Base-by-base conservation (phyloP, 495 filamentous ascomycete genomes). In the Penicillium crystallinum region DNA sequence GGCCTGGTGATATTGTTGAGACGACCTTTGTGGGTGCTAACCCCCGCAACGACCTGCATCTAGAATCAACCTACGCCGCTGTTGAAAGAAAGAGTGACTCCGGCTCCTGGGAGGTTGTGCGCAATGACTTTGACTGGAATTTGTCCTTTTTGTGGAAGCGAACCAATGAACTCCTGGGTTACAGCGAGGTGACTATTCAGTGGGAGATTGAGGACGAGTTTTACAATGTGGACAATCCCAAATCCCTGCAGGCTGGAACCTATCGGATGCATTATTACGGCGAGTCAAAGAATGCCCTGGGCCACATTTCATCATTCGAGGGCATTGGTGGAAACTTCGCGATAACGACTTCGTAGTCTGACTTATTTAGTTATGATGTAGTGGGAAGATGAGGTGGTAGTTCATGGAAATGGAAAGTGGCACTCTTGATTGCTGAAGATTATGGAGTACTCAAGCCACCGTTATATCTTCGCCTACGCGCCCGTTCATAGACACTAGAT, bases 181-280 rank as follows among this genome's bases (percentile, higher is more conserved):
- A 84, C 27, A 96, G 90, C 62, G 83, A 92, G 66, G 93, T 89
- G 25, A 81, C 75, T 8, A 73, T 96, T 42, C 75, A 76, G 37
- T 97, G 92, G 92, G 83, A 91, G 67, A 86, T 85, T 44, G 84
- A 82, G 58, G 78, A 81, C 41, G 70, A 69, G 12, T 76, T 66
- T 43, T 75, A 77, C 48, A 62, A 54, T 31, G 56, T 67, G n/a
- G 74, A 62, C 21, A 59, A 69, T 38, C 62, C 72, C n/a, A 59
- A 38, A 8, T 45, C 69, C 4, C 65, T 80, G 17, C 65, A 71
- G 56, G 66, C 69, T 36, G 92, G 90, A 14, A 75, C 75, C 57
- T 97, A 95, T 73, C 76, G 91, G 23, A 70, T 97, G 48, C 79
- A 78, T 70, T 97, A 97, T 61, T 93, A 82, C 72, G 92, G 92